Percentiles rank a stretch among this genome's conserved stretches.
Conservation (phyloP, 768 basidiomycete species). For the Lactarius sanguifluus region DNA sequence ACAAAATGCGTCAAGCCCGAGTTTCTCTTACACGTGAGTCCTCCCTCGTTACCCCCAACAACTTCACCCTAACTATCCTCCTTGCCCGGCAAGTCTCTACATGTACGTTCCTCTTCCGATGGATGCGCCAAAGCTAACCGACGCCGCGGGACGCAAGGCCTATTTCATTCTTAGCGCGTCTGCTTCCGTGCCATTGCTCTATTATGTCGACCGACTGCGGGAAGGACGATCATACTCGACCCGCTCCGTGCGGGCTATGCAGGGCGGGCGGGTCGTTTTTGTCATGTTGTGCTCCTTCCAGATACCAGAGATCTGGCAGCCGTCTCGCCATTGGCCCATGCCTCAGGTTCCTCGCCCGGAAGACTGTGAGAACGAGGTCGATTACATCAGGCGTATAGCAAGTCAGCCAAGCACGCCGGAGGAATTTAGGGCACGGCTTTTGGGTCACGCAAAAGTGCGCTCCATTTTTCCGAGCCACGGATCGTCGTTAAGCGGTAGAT, state of each 20-base stretch:
- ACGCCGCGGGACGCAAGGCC: conserved; percentile 49
- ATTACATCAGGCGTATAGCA: conserved; percentile 35
- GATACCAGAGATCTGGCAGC: conserved; percentile 74
- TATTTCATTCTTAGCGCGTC: conserved; percentile 81
- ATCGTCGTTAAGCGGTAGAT: background rate
- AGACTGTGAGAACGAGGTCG: conserved; percentile 37
- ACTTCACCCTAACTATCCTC: background rate
- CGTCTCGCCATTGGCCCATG: conserved; percentile 64
- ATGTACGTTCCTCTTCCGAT: conserved; percentile 47
- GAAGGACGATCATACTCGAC: conserved; percentile 75
- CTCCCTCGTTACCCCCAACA: background rate
- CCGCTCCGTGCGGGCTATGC: conserved; percentile 46
- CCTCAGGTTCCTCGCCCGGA: conserved; percentile 60
- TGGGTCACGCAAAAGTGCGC: conserved; percentile 35
- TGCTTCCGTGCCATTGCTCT: conserved; percentile 69
- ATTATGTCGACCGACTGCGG: conserved; percentile 73
- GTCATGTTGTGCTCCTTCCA: conserved; percentile 83
- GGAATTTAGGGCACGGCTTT: conserved; percentile 36
- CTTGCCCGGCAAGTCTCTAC: conserved; percentile 51
- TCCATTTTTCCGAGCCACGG: background rate
- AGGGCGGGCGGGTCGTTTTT: conserved; percentile 52
- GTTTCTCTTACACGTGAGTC: conserved; percentile 72
- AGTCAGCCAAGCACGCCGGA: conserved; percentile 39
- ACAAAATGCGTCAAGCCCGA: conserved; percentile 67
- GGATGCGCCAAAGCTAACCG: background rate